Evolutionary conservation across 2,329 filamentous ascomycete genomes (phyloP).

Genomic region (Botryosphaeria agaves): DNA sequence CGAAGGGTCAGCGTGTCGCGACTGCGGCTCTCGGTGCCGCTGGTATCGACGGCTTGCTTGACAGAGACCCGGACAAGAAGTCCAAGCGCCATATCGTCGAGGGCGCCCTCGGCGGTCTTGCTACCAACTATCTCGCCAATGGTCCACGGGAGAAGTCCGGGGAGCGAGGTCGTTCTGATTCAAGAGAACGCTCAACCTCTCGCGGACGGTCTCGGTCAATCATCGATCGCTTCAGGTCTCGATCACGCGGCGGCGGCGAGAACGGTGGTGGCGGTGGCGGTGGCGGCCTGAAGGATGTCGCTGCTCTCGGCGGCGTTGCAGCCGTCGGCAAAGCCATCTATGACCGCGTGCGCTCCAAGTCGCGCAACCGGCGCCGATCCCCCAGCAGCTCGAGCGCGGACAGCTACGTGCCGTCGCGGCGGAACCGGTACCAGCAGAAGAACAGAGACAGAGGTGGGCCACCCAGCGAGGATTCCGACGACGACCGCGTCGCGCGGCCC

Average conservation of each 20-base stretch:
- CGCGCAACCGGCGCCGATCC: slow-evolving; percentile 27
- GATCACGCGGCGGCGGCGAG: slow-evolving; percentile 21
- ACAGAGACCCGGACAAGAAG: slow-evolving; percentile 53
- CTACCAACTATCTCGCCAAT: slow-evolving; percentile 73
- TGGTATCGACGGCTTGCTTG: slow-evolving; percentile 62
- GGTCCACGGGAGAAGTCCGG: slow-evolving; percentile 47
- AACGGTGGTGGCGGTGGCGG: slow-evolving; percentile 24
- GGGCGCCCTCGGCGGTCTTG: slow-evolving; percentile 74
- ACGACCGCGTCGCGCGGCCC: slow-evolving; percentile 8
- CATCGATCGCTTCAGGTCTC: slow-evolving; percentile 32
- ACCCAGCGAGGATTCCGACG: slow-evolving; percentile 8
- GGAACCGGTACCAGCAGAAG: slow-evolving; percentile 17
- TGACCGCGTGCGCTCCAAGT: slow-evolving; percentile 37
- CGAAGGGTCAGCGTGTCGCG: slow-evolving; percentile 79
- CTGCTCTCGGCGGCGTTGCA: slow-evolving; percentile 29
- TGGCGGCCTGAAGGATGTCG: slow-evolving; percentile 29
- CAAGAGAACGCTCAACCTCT: slow-evolving; percentile 41
- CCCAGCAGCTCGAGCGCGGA: slow-evolving; percentile 29
- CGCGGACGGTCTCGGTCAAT: slow-evolving; percentile 34
- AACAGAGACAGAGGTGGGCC: slow-evolving; percentile 16
- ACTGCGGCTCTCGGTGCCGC: slow-evolving; percentile 77
- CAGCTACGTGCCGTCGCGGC: slow-evolving; percentile 33
- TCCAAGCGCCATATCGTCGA: slow-evolving; percentile 67
- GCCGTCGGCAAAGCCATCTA: slow-evolving; percentile 34
- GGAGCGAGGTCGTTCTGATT: slow-evolving; percentile 39